Evolutionary conservation across 129 eudicot species (phyloP).

Genomic region (Silybum marianum): DNA sequence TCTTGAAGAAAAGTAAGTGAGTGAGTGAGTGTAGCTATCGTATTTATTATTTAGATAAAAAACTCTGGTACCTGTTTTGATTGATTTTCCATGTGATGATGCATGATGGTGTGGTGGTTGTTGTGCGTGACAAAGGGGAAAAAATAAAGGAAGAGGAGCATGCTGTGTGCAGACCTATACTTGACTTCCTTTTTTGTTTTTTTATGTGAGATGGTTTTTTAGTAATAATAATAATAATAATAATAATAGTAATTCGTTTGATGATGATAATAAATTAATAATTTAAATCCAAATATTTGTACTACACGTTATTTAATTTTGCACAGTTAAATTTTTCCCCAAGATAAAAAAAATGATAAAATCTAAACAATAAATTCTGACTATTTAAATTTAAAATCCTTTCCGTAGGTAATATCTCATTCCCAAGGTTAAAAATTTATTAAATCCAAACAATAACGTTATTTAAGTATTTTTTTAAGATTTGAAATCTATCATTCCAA

Average conservation of each 20-base stretch:
- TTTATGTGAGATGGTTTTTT: background rate
- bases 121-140: constrained; percentile 25
- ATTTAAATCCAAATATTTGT: no score
- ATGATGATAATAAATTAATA: no score
- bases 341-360: background rate
- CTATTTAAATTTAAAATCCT: background rate
- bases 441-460: background rate
- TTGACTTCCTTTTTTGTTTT: constrained; percentile 28
- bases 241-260: no score
- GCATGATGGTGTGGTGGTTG: constrained; percentile 38
- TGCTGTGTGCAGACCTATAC: constrained; percentile 41
- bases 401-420: background rate
- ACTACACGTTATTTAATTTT: background rate
- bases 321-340: background rate
- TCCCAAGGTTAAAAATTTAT: background rate
- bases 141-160: constrained; percentile 29
- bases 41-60: background rate
- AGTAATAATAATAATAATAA: background rate
- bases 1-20: no score
- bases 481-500: background rate
- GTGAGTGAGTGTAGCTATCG: background rate
- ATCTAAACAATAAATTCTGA: background rate
- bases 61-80: constrained; percentile 18
- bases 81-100: constrained; percentile 36
- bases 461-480: background rate